Evolutionary conservation across 208 protist genomes (phyloP).

Genomic region (Leishmania lainsoni): DNA sequence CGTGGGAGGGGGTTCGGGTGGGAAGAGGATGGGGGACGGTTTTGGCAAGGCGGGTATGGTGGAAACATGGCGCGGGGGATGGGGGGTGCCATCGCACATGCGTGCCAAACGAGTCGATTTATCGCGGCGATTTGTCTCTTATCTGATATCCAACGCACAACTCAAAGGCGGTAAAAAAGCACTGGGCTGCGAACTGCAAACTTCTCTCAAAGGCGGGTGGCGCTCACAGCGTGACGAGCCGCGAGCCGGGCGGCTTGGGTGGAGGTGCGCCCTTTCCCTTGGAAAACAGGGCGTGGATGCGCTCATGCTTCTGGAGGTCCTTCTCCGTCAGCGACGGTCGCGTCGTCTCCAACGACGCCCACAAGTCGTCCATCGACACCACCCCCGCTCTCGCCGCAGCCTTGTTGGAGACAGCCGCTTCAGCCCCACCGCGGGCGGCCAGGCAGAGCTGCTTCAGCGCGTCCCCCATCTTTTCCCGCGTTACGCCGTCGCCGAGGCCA

Average conservation of each 20-base stretch:
- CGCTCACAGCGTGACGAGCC: conserved; percentile 45
- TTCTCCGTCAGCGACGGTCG: conserved; percentile 62
- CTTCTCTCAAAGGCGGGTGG: background rate
- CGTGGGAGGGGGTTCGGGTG: background rate
- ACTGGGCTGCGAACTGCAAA: too few species aligned
- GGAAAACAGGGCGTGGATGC: conserved; percentile 75
- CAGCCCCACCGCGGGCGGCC: background rate
- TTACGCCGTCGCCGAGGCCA: conserved; percentile 49
- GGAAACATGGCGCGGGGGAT: background rate
- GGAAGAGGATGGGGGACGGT: background rate
- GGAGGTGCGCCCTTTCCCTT: conserved; percentile 38
- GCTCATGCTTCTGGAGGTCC: conserved; percentile 67
- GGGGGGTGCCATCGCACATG: too few species aligned
- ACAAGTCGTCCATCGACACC: conserved; percentile 63
- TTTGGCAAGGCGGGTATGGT: background rate
- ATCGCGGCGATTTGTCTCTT: too few species aligned
- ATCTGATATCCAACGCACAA: background rate
- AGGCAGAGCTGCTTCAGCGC: conserved; percentile 34
- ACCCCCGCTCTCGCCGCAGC: conserved; percentile 17
- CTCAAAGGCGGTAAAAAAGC: too few species aligned
- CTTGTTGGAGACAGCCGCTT: background rate
- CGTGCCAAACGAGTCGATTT: too few species aligned
- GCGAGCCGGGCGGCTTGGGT: conserved; percentile 44
- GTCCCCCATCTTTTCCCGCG: conserved; percentile 73
- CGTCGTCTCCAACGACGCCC: conserved; percentile 46